Base-by-base conservation (phyloP, 2,329 filamentous ascomycete genomes). In the Alternaria longipes region DNA sequence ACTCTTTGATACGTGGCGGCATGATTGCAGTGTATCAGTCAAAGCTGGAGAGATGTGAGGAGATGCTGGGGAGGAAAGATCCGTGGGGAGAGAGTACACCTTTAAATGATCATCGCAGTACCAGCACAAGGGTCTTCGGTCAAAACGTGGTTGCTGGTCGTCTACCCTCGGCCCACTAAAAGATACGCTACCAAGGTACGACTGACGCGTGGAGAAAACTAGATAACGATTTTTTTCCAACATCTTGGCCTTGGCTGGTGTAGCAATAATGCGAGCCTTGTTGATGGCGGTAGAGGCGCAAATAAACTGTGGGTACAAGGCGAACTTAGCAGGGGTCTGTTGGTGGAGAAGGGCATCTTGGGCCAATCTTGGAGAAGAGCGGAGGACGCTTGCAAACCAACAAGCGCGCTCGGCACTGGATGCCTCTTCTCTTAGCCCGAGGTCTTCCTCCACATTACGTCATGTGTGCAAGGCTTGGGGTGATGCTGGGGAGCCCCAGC, bases 191-290 rank as follows among this genome's bases (percentile, higher is more conserved):
- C 60, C 63, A 61, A 30, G 58, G 47, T 60, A 59, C 42, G 64
- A 62, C 69, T 64, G 68, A 71, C 66, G 64, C 64, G 63, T 71
- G 69, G 68, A 69, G 68, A 53, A 66, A 56, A 73, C 69, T 73
- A 73, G 69, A 68, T 66, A 70, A 72, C 62, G 64, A 40, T 45
- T 69, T 44, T 70, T 70, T 44, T 70, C 62, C 62, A 69, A 55
- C 60, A 67, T 68, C 62, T 67, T 67, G 70, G 69, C 64, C 69
- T 72, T 72, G 69, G 69, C 69, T 67, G 68, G 62, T 66, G 70
- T 72, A 68, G 70, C 63, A 65, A 61, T 61, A 41, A 63, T 55
- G 61, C 62, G 60, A 61, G 60, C 65, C 62, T 64, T 66, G 56
- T 59, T 62, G 60, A 57, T 66, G 68, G 63, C 64, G 64, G 66